Evolutionary conservation across 2,329 filamentous ascomycete species (phyloP).

Genomic region (Drechslerella dactyloides): DNA sequence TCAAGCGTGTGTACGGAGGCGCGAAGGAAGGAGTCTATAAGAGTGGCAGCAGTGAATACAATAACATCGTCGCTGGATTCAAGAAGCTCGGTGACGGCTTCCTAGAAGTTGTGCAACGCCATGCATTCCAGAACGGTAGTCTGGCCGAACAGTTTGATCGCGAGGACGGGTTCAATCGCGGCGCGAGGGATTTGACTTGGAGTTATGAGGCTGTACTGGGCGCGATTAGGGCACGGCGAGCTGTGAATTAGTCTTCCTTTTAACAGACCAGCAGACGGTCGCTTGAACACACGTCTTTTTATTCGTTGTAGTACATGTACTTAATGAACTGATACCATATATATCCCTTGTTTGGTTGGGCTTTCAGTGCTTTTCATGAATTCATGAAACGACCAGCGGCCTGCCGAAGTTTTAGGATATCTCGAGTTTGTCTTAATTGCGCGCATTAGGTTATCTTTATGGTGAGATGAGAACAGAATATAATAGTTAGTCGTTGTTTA

Average conservation of each 20-base stretch:
- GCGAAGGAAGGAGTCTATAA: constrained; percentile 69
- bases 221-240: constrained; percentile 54
- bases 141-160: constrained; percentile 72
- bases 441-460: too few species aligned
- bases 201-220: constrained; percentile 75
- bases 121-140: constrained; percentile 67
- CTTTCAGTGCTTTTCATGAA: too few species aligned
- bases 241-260: constrained; percentile 10
- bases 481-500: too few species aligned
- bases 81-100: constrained; percentile 69
- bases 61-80: constrained; percentile 66
- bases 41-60: constrained; percentile 65
- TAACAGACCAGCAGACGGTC: too few species aligned
- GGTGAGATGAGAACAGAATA: too few species aligned
- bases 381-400: too few species aligned
- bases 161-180: constrained; percentile 59
- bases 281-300: too few species aligned
- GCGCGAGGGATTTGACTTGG: constrained; percentile 73
- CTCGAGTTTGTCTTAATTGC: too few species aligned
- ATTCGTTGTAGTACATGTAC: too few species aligned
- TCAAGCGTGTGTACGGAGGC: constrained; percentile 68
- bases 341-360: too few species aligned
- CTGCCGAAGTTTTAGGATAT: too few species aligned
- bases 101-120: constrained; percentile 61
- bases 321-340: too few species aligned